These are phyloP conservation scores for Ophiostoma sp. DNA, from an alignment of 2,329 filamentous ascomycete genomes.

Conservation along the genomic window DNA sequence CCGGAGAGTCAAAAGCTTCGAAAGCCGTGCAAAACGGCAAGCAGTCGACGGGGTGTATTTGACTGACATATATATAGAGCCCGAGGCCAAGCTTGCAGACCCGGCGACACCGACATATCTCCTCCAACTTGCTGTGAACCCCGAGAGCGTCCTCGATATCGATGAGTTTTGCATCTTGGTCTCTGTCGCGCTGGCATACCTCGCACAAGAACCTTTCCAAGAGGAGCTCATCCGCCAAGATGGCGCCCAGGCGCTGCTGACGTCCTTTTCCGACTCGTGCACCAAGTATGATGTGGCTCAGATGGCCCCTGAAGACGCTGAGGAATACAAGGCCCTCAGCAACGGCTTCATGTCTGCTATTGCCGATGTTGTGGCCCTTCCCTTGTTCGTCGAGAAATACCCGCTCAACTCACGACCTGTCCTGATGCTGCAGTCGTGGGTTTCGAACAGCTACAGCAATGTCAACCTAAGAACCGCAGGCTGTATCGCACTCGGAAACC, in stretches of 20 bases:
- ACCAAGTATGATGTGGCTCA: slow-evolving; percentile 38
- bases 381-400: slow-evolving; percentile 38
- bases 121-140: slow-evolving; percentile 44
- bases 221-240: slow-evolving; percentile 40
- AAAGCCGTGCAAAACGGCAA: neutral
- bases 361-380: slow-evolving; percentile 45
- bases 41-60: neutral
- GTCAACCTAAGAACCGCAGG: slow-evolving; percentile 47
- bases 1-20: neutral
- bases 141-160: slow-evolving; percentile 41
- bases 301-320: slow-evolving; percentile 44
- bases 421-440: slow-evolving; percentile 40
- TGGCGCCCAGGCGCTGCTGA: slow-evolving; percentile 42
- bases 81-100: slow-evolving; percentile 43
- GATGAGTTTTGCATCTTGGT: slow-evolving; percentile 52
- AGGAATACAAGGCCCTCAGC: slow-evolving; percentile 38
- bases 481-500: slow-evolving; percentile 57
- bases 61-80: slow-evolving; percentile 32
- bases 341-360: slow-evolving; percentile 47
- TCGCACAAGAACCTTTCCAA: slow-evolving; percentile 51
- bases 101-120: slow-evolving; percentile 46
- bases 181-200: slow-evolving; percentile 51
- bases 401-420: slow-evolving; percentile 38
- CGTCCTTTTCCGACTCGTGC: slow-evolving; percentile 46
- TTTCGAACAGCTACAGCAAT: slow-evolving; percentile 35